A percentile compares a stretch with the other conserved stretches of the same genome.
phyloP scores from a whole-genome alignment of 2,329 filamentous ascomycete species.

The Phyllosticta citrichinensis region DNA sequence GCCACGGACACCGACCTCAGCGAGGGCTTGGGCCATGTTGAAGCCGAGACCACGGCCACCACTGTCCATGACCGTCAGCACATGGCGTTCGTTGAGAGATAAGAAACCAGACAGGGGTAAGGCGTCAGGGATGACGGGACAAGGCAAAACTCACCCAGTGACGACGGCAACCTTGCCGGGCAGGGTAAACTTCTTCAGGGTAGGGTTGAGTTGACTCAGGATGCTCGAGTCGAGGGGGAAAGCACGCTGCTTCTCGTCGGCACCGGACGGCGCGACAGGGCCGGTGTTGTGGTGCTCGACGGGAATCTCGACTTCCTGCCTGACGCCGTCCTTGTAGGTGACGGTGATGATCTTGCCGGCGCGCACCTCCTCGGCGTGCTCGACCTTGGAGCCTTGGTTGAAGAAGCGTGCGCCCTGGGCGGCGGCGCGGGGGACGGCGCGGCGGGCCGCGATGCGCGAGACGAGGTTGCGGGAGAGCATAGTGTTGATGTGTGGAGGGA shows the following conservation, averaged over 20 bases:
- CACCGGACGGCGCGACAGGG: slow-evolving; percentile 23
- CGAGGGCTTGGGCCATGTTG: slow-evolving; percentile 68
- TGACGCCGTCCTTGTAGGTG: slow-evolving; percentile 9
- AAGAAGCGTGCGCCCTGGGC: slow-evolving; percentile 6
- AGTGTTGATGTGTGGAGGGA: not conserved
- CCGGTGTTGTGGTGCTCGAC: slow-evolving; percentile 22
- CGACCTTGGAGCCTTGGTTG: slow-evolving; percentile 3
- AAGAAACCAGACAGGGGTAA: slow-evolving; percentile 17
- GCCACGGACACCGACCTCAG: slow-evolving; percentile 64
- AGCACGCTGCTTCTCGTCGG: slow-evolving; percentile 22
- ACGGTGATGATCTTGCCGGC: slow-evolving; percentile 10
- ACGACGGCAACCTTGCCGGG: slow-evolving; percentile 62
- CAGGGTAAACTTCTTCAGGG: slow-evolving; percentile 59
- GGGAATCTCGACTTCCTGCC: slow-evolving; percentile 15
- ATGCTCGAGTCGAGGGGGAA: slow-evolving; percentile 26
- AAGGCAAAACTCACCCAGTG: slow-evolving; percentile 48
- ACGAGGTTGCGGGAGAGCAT: slow-evolving; percentile 9
- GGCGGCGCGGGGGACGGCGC: slow-evolving; percentile 2
- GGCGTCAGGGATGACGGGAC: slow-evolving; percentile 4
- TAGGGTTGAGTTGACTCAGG: slow-evolving; percentile 50
- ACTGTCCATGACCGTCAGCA: slow-evolving; percentile 28
- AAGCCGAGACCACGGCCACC: slow-evolving; percentile 69
- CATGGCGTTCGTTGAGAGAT: not conserved
- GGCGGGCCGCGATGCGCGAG: slow-evolving; percentile 6
- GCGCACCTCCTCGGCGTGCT: slow-evolving; percentile 9